A percentile compares a stretch with the other conserved stretches of the same genome.
These are phyloP conservation scores for Lactarius trivialis DNA, from an alignment of 768 basidiomycete species.

Conservation along the genomic window DNA sequence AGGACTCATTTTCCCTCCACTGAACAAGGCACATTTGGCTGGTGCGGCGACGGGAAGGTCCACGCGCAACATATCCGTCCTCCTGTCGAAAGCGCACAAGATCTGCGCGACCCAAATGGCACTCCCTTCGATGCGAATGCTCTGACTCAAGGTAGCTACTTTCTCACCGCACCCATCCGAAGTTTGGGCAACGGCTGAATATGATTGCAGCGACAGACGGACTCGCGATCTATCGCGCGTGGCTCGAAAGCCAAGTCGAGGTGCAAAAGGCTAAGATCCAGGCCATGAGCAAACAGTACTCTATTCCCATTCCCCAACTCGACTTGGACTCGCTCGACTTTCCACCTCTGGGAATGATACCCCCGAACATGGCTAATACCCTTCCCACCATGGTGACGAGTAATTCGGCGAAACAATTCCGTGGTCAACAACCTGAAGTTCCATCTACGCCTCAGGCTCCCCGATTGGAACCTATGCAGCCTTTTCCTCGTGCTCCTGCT, in stretches of 20 bases:
- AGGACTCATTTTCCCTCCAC: background rate
- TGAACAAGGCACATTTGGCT: background rate
- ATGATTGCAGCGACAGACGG: background rate
- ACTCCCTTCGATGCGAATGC: background rate
- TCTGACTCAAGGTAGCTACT: slow-evolving; percentile 8
- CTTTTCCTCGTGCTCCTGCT: background rate
- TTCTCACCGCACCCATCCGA: background rate
- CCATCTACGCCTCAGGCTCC: background rate
- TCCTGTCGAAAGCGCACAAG: background rate
- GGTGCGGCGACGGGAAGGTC: background rate
- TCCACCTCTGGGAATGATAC: background rate
- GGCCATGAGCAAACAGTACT: slow-evolving; percentile 5
- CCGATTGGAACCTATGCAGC: background rate
- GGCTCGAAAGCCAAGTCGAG: slow-evolving; percentile 2
- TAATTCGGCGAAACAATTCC: too few relatives aligned
- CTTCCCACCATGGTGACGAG: background rate
- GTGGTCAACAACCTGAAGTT: background rate
- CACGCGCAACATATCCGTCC: background rate
- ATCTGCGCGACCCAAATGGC: background rate
- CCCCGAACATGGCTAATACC: background rate
- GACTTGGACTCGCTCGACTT: background rate
- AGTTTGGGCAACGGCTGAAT: background rate
- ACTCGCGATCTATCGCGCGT: background rate
- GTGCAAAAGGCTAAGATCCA: slow-evolving; percentile 8
- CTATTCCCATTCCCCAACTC: slow-evolving; percentile 13